Conservation (phyloP, 208 protist genomes). For the Acanthamoeba lugdunensis region DNA sequence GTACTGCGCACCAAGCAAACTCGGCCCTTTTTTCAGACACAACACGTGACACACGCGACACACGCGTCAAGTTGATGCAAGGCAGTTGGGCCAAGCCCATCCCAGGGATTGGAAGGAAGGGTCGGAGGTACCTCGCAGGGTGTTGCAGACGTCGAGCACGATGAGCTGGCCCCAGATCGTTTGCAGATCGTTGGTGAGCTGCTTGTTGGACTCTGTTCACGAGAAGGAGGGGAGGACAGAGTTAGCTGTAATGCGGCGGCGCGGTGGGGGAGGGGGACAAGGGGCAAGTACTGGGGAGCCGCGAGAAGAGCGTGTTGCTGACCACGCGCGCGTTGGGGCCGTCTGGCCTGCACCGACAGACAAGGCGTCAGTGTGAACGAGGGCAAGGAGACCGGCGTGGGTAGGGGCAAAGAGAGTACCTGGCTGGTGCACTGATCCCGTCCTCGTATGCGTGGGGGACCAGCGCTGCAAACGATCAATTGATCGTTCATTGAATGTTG, state of each 20-base stretch:
- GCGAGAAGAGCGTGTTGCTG: slow-evolving; percentile 11
- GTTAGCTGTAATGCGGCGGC: neutral
- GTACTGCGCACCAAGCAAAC: neutral
- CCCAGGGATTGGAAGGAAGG: neutral
- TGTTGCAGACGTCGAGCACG: slow-evolving; percentile 25
- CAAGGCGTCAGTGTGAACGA: neutral
- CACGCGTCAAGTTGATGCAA: neutral
- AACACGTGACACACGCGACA: neutral
- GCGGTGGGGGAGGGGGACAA: too few species aligned
- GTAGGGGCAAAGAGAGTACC: neutral
- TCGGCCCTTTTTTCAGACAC: neutral
- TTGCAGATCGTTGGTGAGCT: slow-evolving; percentile 18
- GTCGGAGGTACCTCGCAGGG: neutral
- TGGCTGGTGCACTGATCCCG: neutral
- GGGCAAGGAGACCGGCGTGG: too few species aligned
- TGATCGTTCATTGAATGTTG: neutral
- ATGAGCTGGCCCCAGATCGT: slow-evolving; percentile 43
- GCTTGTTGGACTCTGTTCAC: neutral
- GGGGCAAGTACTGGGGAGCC: neutral
- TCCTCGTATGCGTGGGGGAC: neutral
- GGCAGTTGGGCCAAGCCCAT: too few species aligned
- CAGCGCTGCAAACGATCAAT: neutral
- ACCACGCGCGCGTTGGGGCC: neutral
- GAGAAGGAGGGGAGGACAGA: neutral
- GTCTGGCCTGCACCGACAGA: too few species aligned